Evolutionary conservation across 1,139 yeast species (phyloP), one percentile per base, ranked within the genome.

Genomic region (Insectozyma bohioensis): DNA sequence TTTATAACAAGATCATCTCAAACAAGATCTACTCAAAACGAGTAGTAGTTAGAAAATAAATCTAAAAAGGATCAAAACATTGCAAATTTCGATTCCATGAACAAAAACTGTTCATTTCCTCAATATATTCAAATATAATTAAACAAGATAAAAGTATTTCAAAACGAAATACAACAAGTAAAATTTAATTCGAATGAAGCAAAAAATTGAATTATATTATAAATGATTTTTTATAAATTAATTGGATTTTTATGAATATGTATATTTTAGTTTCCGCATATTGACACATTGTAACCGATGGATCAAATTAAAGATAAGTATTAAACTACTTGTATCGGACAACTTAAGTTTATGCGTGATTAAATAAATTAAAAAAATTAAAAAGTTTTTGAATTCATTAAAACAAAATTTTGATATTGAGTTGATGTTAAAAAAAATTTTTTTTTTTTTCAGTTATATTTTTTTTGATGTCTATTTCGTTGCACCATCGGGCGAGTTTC

Each of bases 231-330:
- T 5, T 19, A 4, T 5, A 19, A 19, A 19, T 9, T n/a, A 19
- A 8, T 19, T 9, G n/a, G n/a, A n/a, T n/a, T n/a, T n/a, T n/a
- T n/a, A n/a, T n/a, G n/a, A n/a, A n/a, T n/a, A n/a, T n/a, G n/a
- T n/a, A n/a, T n/a, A n/a, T 13, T 16, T 46, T 40, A 15, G 20
- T 69, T 51, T 69, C 43, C 71, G 75, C 75, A 69, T 60, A 68
- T 59, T 58, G 75, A 69, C 75, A 69, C 75, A 68, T 68, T 63
- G 72, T 49, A n/a, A 49, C 67, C 73, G 72, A 55, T 60, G 66
- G 62, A 39, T 56, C 62, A 20, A 20, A 28, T 43, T 26, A 41
- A 37, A 39, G 45, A 45, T 42, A 43, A 47, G 49, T 44, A 29
- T 22, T 25, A 40, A 47, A 24, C 6, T 17, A 47, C 55, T 49